A percentile compares a stretch with the other conserved stretches of the same genome.
Evolutionary conservation across 495 filamentous ascomycete genomes (phyloP).

Genomic region (Xylaria sp.): DNA sequence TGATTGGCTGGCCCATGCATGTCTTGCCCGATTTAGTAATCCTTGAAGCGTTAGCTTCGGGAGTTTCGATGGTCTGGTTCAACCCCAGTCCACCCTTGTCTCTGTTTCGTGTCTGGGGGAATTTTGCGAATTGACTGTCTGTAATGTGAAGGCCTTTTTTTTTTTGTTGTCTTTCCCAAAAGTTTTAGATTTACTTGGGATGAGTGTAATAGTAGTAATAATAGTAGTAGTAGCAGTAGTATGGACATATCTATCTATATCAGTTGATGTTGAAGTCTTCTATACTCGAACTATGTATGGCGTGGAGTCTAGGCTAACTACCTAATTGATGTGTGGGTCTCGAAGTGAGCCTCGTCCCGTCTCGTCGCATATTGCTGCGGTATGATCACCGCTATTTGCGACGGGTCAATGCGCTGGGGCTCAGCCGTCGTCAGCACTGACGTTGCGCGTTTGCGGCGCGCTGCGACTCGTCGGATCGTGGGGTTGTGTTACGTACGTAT

Average conservation of each 20-base stretch:
- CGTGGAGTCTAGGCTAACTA: too few species aligned
- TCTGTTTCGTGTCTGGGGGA: not conserved
- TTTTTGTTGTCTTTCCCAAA: not conserved
- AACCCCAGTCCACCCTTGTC: not conserved
- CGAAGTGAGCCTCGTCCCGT: constrained; percentile 3
- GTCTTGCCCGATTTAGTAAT: not conserved
- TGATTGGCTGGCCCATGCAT: constrained; percentile 1
- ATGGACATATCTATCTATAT: too few species aligned
- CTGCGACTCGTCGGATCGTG: constrained; percentile 3
- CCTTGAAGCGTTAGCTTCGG: too few species aligned
- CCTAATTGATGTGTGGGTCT: too few species aligned
- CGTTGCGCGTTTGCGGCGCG: not conserved
- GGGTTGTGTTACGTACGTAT: too few species aligned
- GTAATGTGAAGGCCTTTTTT: not conserved
- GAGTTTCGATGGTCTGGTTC: too few species aligned
- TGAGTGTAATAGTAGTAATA: too few species aligned
- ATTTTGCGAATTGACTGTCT: not conserved
- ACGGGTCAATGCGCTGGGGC: constrained; percentile 4
- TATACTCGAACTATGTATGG: too few species aligned
- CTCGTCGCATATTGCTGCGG: not conserved
- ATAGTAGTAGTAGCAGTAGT: too few species aligned
- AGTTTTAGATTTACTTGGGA: too few species aligned
- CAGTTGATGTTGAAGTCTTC: too few species aligned
- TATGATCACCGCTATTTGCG: constrained; percentile 18
- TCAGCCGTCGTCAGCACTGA: not conserved